These are phyloP conservation scores for Linnemannia zychae DNA, from an alignment of 192 early-diverging fungal genomes.

Conservation along the genomic window DNA sequence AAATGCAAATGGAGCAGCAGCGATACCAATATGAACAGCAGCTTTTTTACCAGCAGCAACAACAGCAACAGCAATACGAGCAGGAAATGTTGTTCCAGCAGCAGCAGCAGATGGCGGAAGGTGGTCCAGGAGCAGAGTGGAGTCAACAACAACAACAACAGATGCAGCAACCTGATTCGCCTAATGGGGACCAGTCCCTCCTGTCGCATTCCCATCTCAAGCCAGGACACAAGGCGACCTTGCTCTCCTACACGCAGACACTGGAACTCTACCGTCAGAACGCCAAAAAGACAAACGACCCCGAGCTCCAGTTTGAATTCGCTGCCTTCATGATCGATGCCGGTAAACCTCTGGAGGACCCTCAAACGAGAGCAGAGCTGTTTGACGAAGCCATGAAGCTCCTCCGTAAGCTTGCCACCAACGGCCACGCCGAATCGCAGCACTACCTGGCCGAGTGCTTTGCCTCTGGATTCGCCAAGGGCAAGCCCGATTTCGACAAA, in stretches of 20 bases:
- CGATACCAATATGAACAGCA: slow-evolving; percentile 41
- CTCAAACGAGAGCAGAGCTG: slow-evolving; percentile 63
- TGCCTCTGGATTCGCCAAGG: slow-evolving; percentile 75
- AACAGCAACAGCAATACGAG: slow-evolving; percentile 26
- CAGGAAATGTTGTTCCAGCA: slow-evolving; percentile 44
- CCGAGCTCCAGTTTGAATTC: slow-evolving; percentile 76
- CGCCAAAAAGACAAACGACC: slow-evolving; percentile 75
- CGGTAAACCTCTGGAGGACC: slow-evolving; percentile 65
- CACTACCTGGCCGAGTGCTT: slow-evolving; percentile 79
- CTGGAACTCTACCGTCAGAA: slow-evolving; percentile 74
- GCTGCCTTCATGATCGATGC: slow-evolving; percentile 75
- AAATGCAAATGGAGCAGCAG: slow-evolving; percentile 39
- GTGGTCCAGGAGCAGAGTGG: neutral
- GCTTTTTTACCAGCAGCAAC: slow-evolving; percentile 23
- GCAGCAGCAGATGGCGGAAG: slow-evolving; percentile 31
- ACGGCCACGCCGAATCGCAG: slow-evolving; percentile 78
- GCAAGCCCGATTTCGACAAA: slow-evolving; percentile 78
- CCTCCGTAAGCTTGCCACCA: slow-evolving; percentile 68
- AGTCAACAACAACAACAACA: slow-evolving; percentile 21
- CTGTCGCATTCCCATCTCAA: slow-evolving; percentile 69
- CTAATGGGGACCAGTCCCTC: slow-evolving; percentile 33
- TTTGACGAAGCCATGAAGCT: slow-evolving; percentile 79
- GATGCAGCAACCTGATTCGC: slow-evolving; percentile 25
- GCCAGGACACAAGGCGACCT: slow-evolving; percentile 68
- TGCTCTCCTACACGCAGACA: slow-evolving; percentile 67